Evolutionary conservation across 179 eudicot species (phyloP).

Genomic region (Monotropa hypopitys): DNA sequence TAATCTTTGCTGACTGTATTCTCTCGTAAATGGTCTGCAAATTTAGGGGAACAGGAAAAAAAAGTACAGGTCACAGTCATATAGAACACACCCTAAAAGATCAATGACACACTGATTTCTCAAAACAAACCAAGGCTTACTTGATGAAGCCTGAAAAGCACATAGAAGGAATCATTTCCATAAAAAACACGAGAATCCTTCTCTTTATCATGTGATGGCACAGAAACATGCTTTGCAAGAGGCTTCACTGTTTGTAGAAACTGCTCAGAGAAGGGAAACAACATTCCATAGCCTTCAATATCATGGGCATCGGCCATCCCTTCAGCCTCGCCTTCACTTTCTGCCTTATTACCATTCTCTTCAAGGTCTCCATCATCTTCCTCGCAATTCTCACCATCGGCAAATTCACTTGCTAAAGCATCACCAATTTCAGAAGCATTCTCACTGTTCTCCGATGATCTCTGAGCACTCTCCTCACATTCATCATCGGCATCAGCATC

Average conservation of each 20-base stretch:
- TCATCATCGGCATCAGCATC: slow-evolving; percentile 46
- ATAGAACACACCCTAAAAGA: slow-evolving; percentile 4
- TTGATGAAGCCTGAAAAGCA: slow-evolving; percentile 80
- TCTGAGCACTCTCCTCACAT: slow-evolving; percentile 55
- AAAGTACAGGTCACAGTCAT: neutral
- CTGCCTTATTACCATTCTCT: slow-evolving; percentile 39
- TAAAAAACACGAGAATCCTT: slow-evolving; percentile 51
- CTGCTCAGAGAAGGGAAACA: slow-evolving; percentile 37
- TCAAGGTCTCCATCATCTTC: slow-evolving; percentile 33
- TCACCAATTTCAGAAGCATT: slow-evolving; percentile 68
- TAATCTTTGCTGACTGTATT: slow-evolving; percentile 58
- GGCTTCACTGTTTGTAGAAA: slow-evolving; percentile 56
- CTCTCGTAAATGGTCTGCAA: slow-evolving; percentile 73
- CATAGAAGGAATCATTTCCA: slow-evolving; percentile 77
- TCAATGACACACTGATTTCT: slow-evolving; percentile 1
- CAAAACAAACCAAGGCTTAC: slow-evolving; percentile 27
- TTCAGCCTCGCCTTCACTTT: slow-evolving; percentile 77
- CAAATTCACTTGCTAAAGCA: slow-evolving; percentile 58
- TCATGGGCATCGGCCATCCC: slow-evolving; percentile 43
- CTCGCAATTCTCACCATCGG: slow-evolving; percentile 42
- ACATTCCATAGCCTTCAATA: slow-evolving; percentile 35
- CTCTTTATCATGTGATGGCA: slow-evolving; percentile 23
- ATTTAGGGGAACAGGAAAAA: slow-evolving; percentile 39
- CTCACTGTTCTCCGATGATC: slow-evolving; percentile 58
- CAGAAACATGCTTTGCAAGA: slow-evolving; percentile 39